Evolutionary conservation across 164 flowering plant genomes (phyloP), one percentile per base, ranked within the genome.

Genomic region (Paratinospora sagittata): DNA sequence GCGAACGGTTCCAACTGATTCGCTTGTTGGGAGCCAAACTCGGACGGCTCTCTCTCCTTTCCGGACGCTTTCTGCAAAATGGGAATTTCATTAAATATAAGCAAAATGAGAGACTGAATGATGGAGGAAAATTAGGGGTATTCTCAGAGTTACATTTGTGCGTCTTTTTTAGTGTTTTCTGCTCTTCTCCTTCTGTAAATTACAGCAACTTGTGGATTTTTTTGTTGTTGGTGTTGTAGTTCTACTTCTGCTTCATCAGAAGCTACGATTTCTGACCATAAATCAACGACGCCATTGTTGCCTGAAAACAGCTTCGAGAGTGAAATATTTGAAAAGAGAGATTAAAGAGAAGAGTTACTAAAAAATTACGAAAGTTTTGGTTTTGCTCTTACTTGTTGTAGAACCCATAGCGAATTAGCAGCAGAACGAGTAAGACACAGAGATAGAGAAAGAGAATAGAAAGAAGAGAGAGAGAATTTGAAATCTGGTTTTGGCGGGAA

Each of bases 1-100:
- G 95, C 1, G 97, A 86, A 37, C 97, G 92, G 45, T 87, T 90
- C 97, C 96, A 91, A 83, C 97, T 91, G 67, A 82, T 77, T 71
- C 93, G 77, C 77, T 83, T 88, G 14, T 23, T 63, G 0, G 75
- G 74, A 12, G 76, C 84, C 11, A 84, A 68, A 79, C 84, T 87
- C 76, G 70, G 37, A 39, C 90, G 82, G 74, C 70, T 82, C 63
- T 60, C 81, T 16, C 69, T 70, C 9, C 21, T 21, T 13, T 65
- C 70, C 19, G 74, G 45, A 12, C 68, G 70, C 55, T 70, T 67
- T 70, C 89, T 85, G 79, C 16, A 62, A 65, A 34, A 3, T 66
- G 27, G 52, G 65, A 24, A 30, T 43, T 63, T 41, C 8, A 55
- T 67, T 10, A 27, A 37, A 66, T 43, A 10, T 14, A 11, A 57